Evolutionary conservation across 805 yeast species (phyloP), one percentile per base, ranked within the genome.

Genomic region (Myxozyma kluyveri): DNA sequence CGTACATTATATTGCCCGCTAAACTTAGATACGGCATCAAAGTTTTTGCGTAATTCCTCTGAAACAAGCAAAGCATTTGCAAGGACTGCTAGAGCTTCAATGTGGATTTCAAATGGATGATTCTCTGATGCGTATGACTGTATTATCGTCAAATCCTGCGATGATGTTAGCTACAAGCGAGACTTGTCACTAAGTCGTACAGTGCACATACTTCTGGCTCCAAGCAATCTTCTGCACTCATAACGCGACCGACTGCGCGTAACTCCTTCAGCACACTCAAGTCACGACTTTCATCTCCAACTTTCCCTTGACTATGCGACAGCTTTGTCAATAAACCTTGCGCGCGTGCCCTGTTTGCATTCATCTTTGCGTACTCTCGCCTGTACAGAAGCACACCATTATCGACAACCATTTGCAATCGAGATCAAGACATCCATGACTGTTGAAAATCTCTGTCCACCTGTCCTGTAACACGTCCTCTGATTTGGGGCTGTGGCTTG

Each of bases 21-120:
- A 18, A 47, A 39, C 23, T 3, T 29, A 19, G 45, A 14, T 3
- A 42, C 47, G 4, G 27, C 45, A 18, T 33, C 46, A 41, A 35
- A 48, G 9, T 12, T 39, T 9, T 37, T 36, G 12, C 58, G 35
- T 17, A 47, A 39, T 4, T 23, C 2, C 2, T 23, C 47, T 3
- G 49, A 38, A 14, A 44, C 45, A 1, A 54, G 39, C 19, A 54
- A 26, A 1, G 53, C 59, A 21, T 54, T 54, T 26, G 59, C 59
- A n/a, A 50, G 40, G 4, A 46, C 41, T 22, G 52, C 33, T 12
- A 54, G 40, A 3, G 56, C 56, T n/a, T 54, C 54, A 12, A 50
- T 36, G 17, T 48, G 35, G 3, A 45, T 43, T 3, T 49, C 27
- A 10, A 3, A 9, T 9, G 12, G 33, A 29, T 29, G 9, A 9